Evolutionary conservation across 1,284 basidiomycete genomes (phyloP), one percentile per base, ranked within the genome.

Genomic region (Rhodotorula sp.): DNA sequence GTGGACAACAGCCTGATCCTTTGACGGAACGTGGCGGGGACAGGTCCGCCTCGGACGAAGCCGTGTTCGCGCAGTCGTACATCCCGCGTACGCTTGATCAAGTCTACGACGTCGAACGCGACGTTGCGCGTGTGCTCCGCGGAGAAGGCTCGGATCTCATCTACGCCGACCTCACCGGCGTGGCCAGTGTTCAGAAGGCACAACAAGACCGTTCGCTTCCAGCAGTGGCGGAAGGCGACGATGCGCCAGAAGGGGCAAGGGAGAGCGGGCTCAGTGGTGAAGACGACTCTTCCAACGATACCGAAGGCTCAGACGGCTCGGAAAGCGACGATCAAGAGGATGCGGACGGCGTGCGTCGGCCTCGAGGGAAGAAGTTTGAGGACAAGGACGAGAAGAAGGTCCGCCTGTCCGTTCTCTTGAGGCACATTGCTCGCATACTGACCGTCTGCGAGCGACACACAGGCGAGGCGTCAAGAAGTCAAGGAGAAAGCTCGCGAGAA

Each of bases 311-410:
- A 37, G 46, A 42, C 8, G 67, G 69, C 3, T 64, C 60, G 14
- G 63, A 56, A 20, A 74, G 75, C 20, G 80, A 77, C 14, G 81
- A 76, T 8, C 75, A 60, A 20, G 77, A 78, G 24, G 77, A 75
- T 3, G 80, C 74, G n/a, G 84, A 84, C 66, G 77, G 83, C 60
- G 86, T 88, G 69, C 84, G 84, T 67, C 85, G 81, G 73, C 88
- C 89, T 55, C 84, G 91, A 75, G 93, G 94, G 0, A 93, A 95
- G 82, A 86, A 91, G 70, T 89, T 93, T 77, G 94, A 96, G 82
- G 93, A 95, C 80, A 87, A 87, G 70, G 91, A 93, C n/a, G 87
- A 85, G 1, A 97, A 95, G 82, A 95, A 91, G 87, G 93, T 90
- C 72, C 46, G 81, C 20, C 48, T 33, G 53, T 20, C 44, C 44